Conservation (phyloP, 805 yeast genomes). For the Hanseniaspora clermontiae region DNA sequence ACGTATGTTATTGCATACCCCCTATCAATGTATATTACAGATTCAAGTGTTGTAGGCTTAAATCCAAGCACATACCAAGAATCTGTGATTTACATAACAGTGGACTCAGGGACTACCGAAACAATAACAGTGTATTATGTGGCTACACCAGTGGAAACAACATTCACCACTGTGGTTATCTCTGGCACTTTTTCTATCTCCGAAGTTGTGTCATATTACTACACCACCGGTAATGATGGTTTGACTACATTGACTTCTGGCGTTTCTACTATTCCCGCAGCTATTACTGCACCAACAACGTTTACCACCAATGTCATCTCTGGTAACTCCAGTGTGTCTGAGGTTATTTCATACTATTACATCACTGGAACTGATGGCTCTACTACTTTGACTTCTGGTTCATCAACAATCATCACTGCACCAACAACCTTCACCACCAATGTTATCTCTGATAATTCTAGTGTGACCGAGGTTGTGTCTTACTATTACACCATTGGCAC, state of each 20-base stretch:
- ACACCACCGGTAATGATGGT: background rate
- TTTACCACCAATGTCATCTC: background rate
- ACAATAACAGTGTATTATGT: background rate
- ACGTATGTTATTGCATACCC: background rate
- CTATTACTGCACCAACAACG: background rate
- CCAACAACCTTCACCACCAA: background rate
- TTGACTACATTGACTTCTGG: slow-evolving; percentile 22
- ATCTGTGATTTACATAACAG: background rate
- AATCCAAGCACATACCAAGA: background rate
- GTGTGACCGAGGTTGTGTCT: background rate
- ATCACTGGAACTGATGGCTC: background rate
- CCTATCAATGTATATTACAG: background rate
- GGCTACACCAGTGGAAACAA: background rate
- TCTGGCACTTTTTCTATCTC: no score
- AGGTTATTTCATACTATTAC: background rate
- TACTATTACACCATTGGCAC: background rate
- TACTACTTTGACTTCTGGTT: slow-evolving; percentile 22
- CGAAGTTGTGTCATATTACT: background rate
- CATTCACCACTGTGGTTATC: no score
- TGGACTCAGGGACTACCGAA: background rate
- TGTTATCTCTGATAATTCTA: background rate
- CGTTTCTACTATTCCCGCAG: background rate
- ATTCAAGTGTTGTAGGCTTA: background rate
- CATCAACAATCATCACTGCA: background rate
- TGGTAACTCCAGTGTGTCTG: background rate